These are phyloP conservation scores for Linum lewisii DNA, from an alignment of 345 rosid species.

Conservation along the genomic window DNA sequence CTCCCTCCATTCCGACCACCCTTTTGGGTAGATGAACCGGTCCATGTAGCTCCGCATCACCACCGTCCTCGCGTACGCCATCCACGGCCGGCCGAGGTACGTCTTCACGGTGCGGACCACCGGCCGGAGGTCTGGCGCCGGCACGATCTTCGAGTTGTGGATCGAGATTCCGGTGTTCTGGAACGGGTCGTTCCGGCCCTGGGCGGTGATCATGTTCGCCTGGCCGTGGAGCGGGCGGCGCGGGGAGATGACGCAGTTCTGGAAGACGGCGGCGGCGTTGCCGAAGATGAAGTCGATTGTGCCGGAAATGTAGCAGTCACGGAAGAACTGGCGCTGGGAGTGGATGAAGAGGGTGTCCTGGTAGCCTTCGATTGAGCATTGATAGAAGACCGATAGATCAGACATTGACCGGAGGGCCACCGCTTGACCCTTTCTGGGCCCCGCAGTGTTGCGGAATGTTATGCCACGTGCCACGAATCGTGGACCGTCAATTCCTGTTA, in stretches of 20 bases:
- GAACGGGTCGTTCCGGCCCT: constrained; percentile 39
- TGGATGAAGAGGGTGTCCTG: constrained; percentile 56
- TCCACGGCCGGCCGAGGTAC: constrained; percentile 65
- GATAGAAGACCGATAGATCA: constrained; percentile 36
- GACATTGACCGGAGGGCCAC: constrained; percentile 57
- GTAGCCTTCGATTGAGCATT: constrained; percentile 34
- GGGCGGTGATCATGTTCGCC: constrained; percentile 52
- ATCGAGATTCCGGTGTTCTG: constrained; percentile 55
- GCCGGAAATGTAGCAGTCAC: constrained; percentile 32
- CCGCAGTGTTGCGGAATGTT: constrained; percentile 54
- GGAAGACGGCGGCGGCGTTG: constrained; percentile 50
- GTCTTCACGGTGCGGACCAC: constrained; percentile 23
- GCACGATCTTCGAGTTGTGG: constrained; percentile 41
- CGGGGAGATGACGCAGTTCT: constrained; percentile 42
- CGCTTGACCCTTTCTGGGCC: constrained; percentile 47
- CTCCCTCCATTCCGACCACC: constrained; percentile 55
- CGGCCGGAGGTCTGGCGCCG: constrained; percentile 24
- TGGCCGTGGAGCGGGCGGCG: constrained; percentile 30
- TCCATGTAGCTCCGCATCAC: constrained; percentile 44
- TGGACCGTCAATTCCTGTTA: background rate
- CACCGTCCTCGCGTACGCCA: constrained; percentile 50
- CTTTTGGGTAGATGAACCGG: constrained; percentile 34
- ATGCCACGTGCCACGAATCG: constrained; percentile 51
- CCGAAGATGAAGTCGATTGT: constrained; percentile 67
- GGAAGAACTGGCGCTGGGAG: constrained; percentile 42